Percentiles rank a stretch among this genome's conserved stretches.
Evolutionary conservation across 2,329 filamentous ascomycete species (phyloP).

Genomic region (Fusarium sp.): DNA sequence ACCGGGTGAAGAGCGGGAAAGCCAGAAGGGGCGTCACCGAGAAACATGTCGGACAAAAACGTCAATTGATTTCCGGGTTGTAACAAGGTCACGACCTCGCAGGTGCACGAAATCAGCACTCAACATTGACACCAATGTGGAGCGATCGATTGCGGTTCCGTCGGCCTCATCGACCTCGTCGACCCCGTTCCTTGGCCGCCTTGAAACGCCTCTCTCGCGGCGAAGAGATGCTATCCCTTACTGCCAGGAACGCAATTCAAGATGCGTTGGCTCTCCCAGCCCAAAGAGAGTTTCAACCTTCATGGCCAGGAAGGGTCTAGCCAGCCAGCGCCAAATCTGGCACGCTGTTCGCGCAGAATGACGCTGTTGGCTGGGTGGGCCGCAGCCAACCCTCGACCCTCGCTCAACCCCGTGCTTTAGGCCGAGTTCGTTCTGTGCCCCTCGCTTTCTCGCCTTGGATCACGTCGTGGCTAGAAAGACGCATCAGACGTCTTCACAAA

Average conservation of each 20-base stretch:
- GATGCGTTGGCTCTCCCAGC: slow-evolving; percentile 21
- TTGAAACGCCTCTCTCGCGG: background rate
- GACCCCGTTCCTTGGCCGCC: background rate
- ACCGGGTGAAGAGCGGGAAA: background rate
- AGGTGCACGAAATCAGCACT: slow-evolving; percentile 29
- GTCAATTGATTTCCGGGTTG: slow-evolving; percentile 25
- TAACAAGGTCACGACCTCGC: slow-evolving; percentile 24
- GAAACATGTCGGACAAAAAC: slow-evolving; percentile 24
- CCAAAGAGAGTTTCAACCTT: slow-evolving; percentile 33
- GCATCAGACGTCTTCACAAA: background rate
- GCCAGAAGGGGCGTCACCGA: background rate
- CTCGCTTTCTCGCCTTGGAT: slow-evolving; percentile 11
- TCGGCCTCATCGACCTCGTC: background rate
- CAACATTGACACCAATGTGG: slow-evolving; percentile 11
- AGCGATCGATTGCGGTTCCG: slow-evolving; percentile 7
- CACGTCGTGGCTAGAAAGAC: background rate
- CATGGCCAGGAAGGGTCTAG: slow-evolving; percentile 23
- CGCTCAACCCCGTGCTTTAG: slow-evolving; percentile 38
- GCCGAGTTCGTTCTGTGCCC: slow-evolving; percentile 14
- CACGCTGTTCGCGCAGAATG: slow-evolving; percentile 35
- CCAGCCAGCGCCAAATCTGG: slow-evolving; percentile 27
- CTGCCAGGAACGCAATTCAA: slow-evolving; percentile 29
- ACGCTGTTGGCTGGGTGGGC: slow-evolving; percentile 29
- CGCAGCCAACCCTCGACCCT: slow-evolving; percentile 38
- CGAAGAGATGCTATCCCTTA: background rate